phyloP scores from a whole-genome alignment of 169 alveolate species.

The Babesia divergens region DNA sequence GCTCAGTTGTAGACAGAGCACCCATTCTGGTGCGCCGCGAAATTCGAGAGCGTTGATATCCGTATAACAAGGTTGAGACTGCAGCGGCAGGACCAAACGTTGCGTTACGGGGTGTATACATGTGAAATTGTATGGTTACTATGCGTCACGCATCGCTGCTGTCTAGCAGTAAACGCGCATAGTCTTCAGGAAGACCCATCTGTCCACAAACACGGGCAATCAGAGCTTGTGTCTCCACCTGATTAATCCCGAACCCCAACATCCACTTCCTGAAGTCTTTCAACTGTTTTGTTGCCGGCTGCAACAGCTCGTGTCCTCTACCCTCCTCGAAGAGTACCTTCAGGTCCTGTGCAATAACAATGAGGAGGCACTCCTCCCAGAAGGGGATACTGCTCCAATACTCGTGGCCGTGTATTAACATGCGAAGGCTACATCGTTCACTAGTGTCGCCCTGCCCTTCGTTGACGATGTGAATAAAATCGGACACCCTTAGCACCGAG shows the following conservation, averaged over 20 bases:
- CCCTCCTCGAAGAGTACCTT: constrained; percentile 39
- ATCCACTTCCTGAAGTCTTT: constrained; percentile 35
- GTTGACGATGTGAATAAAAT: constrained; percentile 3
- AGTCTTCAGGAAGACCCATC: constrained; percentile 30
- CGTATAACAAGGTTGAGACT: constrained; percentile 11
- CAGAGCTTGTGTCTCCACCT: constrained; percentile 3
- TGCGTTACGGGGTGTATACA: not conserved
- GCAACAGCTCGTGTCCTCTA: not conserved
- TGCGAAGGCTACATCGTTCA: constrained; percentile 1
- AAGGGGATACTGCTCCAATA: constrained; percentile 55
- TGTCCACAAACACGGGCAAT: constrained; percentile 26
- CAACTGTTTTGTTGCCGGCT: constrained; percentile 35
- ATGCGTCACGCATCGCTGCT: not conserved
- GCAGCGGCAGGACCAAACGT: not conserved
- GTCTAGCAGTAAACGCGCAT: constrained; percentile 6
- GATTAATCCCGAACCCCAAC: constrained; percentile 28
- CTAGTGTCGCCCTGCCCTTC: not conserved
- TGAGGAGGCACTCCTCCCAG: constrained; percentile 65
- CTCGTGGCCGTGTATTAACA: constrained; percentile 20
- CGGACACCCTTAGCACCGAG: constrained; percentile 35
- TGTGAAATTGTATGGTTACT: not conserved
- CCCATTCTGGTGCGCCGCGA: constrained; percentile 60
- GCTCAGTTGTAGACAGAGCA: constrained; percentile 64
- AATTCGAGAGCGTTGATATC: constrained; percentile 50
- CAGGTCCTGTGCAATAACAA: constrained; percentile 44